Base-by-base conservation (phyloP, 352 stramenopile genomes). In the Pseudoperonospora humuli region DNA sequence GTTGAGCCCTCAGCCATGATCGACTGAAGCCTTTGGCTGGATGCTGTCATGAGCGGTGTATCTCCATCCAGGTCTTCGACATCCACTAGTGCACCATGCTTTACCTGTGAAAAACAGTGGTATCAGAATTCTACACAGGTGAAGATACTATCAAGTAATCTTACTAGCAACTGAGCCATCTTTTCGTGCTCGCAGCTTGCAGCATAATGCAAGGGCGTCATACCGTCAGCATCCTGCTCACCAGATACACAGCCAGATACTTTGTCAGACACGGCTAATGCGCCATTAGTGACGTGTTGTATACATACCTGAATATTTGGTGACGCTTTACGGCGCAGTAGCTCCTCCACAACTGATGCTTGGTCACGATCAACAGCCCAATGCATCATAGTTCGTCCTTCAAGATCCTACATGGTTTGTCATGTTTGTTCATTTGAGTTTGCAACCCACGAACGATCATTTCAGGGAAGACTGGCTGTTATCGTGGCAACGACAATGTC, bases 301-400 rank as follows among this genome's bases (percentile, higher is more conserved):
- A 23, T 48, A 86, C 32, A 23, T 48, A 86, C 74, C 53, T 84
- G 75, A 19, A 75, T 41, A 29, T 86, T 83, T 13, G 71, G 70
- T 13, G 64, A 73, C 13, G 77, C 77, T 8, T 72, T 56, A 29
- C 68, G 61, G 19, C 62, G 39, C 9, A 89, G 55, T 31, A 89
- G 54, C 21, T 80, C 49, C 48, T 79, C 48, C 5, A 75, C 68
- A 1, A 86, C 37, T 3, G 64, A 57, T 5, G 36, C 60, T 28
- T 89, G 74, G 27, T 72, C 67, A 25, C 77, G 65, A 37, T 89
- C 77, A 7, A 89, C 77, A 15, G 77, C 77, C 77, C 77, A 89
- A 39, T 89, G 77, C 31, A 89, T 50, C 77, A 89, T 89, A 9
- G 77, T 89, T 51, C 77, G 74, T 1, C 74, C 77, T 58, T 86